These are phyloP conservation scores for Xylaria sp. DNA, from an alignment of 2,329 filamentous ascomycete species.

Conservation along the genomic window DNA sequence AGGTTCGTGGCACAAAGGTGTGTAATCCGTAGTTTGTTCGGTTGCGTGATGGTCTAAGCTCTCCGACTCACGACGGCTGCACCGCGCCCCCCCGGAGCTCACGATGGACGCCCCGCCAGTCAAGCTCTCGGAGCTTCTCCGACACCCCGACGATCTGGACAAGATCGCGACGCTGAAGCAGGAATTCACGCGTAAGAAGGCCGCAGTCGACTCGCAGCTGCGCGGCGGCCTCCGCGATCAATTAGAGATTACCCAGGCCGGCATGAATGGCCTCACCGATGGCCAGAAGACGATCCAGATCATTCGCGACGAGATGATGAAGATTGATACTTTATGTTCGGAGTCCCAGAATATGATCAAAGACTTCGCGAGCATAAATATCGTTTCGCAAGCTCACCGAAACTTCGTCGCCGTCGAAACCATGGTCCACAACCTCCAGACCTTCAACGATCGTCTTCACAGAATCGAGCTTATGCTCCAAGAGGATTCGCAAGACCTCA, in stretches of 20 bases:
- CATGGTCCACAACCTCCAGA: constrained; percentile 87
- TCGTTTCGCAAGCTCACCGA: constrained; percentile 87
- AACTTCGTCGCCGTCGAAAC: constrained; percentile 92
- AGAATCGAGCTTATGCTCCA: constrained; percentile 72
- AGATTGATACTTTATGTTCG: constrained; percentile 94
- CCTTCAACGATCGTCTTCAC: constrained; percentile 72
- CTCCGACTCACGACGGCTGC: constrained; percentile 22
- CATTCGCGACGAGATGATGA: constrained; percentile 98
- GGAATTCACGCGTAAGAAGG: constrained; percentile 93
- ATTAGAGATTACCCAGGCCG: constrained; percentile 87
- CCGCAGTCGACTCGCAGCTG: constrained; percentile 82
- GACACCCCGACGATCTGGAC: constrained; percentile 94
- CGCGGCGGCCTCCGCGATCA: constrained; percentile 85
- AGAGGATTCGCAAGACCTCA: constrained; percentile 77
- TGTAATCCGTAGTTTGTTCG: neutral
- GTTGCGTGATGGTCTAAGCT: constrained; percentile 27
- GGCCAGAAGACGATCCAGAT: constrained; percentile 86
- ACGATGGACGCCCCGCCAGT: constrained; percentile 63
- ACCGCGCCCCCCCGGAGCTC: constrained; percentile 25
- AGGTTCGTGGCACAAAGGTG: neutral
- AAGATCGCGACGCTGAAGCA: constrained; percentile 86
- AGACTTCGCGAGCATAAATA: constrained; percentile 89
- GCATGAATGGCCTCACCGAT: constrained; percentile 82
- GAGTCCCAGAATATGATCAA: constrained; percentile 97
- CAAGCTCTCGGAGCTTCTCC: constrained; percentile 87